phyloP scores from a whole-genome alignment of 495 filamentous ascomycete species.

The Monascus purpureus region DNA sequence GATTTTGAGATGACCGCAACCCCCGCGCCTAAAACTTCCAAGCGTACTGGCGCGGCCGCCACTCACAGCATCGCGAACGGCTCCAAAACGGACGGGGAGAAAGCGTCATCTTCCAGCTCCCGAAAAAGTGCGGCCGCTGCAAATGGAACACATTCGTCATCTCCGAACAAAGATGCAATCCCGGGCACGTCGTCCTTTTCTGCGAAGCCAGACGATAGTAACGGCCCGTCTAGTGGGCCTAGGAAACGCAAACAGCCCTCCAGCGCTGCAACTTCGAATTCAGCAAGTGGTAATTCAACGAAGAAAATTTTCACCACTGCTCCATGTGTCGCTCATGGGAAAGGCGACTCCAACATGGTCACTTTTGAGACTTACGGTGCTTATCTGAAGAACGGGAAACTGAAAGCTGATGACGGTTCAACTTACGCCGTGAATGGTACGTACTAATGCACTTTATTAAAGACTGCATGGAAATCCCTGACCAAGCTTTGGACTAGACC shows the following conservation, averaged over 20 bases:
- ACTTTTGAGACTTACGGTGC: constrained; percentile 62
- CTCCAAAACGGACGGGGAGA: constrained; percentile 27
- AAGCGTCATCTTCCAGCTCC: constrained; percentile 22
- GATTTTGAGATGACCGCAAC: constrained; percentile 48
- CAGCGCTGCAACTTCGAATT: constrained; percentile 25
- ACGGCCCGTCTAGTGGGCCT: constrained; percentile 25
- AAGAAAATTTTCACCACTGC: constrained; percentile 33
- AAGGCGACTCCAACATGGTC: constrained; percentile 61
- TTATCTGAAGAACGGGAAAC: constrained; percentile 58
- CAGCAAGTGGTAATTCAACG: constrained; percentile 21
- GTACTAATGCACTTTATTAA: no score
- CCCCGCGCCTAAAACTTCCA: constrained; percentile 30
- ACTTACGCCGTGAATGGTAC: constrained; percentile 73
- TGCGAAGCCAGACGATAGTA: constrained; percentile 29
- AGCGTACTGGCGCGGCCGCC: constrained; percentile 23
- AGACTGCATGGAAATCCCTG: no score
- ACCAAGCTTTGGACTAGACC: constrained; percentile 49
- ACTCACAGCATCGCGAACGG: constrained; percentile 17
- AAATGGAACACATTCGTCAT: constrained; percentile 14
- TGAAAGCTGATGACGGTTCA: constrained; percentile 85
- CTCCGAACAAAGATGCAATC: constrained; percentile 38
- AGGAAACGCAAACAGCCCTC: constrained; percentile 76
- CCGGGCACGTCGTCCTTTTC: constrained; percentile 52
- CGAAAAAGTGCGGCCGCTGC: constrained; percentile 31
- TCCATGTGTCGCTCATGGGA: constrained; percentile 22